Base-by-base conservation (phyloP, 306 rosid genomes). In the Vigna mungo region DNA sequence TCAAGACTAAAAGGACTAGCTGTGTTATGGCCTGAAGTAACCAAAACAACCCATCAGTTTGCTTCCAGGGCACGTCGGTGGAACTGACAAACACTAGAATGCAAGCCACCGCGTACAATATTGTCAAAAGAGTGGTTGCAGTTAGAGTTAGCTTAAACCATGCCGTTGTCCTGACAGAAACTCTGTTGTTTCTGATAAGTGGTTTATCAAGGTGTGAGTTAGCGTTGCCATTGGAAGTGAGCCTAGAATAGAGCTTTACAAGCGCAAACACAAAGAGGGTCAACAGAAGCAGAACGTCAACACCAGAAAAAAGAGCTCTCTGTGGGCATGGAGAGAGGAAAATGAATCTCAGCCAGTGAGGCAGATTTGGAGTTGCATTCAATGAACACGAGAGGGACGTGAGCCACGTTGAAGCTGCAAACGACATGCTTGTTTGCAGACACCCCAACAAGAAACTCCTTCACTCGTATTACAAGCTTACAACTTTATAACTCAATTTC, bases 311-410 rank as follows among this genome's bases (percentile, higher is more conserved):
- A 17, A 94, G 75, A 78, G 89, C 91, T 82, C 98, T 86, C 70
- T 94, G 98, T 20, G 96, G 92, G 65, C 98, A 94, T 27, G 98
- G 97, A 5, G 95, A 86, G 64, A 94, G 93, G 68, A 90, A 85
- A 69, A 89, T 18, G 81, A 92, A 92, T 82, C 88, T 76, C 34
- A 94, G 84, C 96, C 95, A 89, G 53, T 84, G 92, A 41, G 85
- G 51, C 8, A 81, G 3, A 44, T 77, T 44, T 75, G 91, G 43
- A 36, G 44, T 25, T 11, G 79, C 55, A 65, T 54, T 80, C 1
- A 86, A 64, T 56, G 91, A 52, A 80, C 98, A 93, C 2, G 96
- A 85, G 30, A 72, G 27, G 4, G 89, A 88, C 4, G 90, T 81
- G 27, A 90, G 60, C 97, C 96, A 92, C 21, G 81, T 49, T 65